These are phyloP conservation scores for Penicillium verrucosum DNA, from an alignment of 2,329 filamentous ascomycete species.

Conservation along the genomic window DNA sequence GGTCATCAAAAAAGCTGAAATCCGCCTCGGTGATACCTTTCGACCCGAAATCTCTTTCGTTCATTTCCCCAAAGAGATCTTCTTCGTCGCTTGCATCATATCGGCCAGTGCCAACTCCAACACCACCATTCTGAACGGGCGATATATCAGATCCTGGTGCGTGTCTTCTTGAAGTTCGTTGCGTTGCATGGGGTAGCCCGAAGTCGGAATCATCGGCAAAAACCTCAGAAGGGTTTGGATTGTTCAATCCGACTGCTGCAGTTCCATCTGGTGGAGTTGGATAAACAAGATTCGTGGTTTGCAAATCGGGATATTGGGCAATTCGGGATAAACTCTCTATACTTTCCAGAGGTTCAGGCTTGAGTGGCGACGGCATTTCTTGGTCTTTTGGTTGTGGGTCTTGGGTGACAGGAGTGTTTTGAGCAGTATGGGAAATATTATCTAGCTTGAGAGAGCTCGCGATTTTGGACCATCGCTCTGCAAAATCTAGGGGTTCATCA, in stretches of 20 bases:
- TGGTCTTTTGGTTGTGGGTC: constrained; percentile 25
- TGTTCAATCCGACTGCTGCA: constrained; percentile 30
- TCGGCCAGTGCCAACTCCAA: constrained; percentile 38
- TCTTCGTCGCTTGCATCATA: constrained; percentile 48
- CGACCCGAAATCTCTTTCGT: constrained; percentile 52
- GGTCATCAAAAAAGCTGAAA: constrained; percentile 64
- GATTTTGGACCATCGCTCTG: constrained; percentile 39
- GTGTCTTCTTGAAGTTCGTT: constrained; percentile 19
- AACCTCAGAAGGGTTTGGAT: constrained; percentile 28
- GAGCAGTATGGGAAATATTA: constrained; percentile 18
- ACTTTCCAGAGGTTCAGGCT: constrained; percentile 27
- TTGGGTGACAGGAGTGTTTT: constrained; percentile 18
- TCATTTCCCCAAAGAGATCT: constrained; percentile 58
- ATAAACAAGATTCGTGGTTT: constrained; percentile 47
- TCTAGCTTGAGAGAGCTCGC: constrained; percentile 23
- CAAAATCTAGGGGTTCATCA: constrained; percentile 43
- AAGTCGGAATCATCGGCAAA: constrained; percentile 31
- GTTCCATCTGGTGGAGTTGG: constrained; percentile 54
- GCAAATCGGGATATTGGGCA: constrained; percentile 41
- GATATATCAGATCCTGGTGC: constrained; percentile 19
- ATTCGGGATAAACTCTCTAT: constrained; percentile 41
- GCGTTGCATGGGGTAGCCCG: constrained; percentile 15
- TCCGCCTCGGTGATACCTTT: constrained; percentile 60
- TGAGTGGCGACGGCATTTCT: constrained; percentile 21
- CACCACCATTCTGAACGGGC: constrained; percentile 12